phyloP scores from a whole-genome alignment of 805 yeast genomes.

The Yarrowia divulgata region DNA sequence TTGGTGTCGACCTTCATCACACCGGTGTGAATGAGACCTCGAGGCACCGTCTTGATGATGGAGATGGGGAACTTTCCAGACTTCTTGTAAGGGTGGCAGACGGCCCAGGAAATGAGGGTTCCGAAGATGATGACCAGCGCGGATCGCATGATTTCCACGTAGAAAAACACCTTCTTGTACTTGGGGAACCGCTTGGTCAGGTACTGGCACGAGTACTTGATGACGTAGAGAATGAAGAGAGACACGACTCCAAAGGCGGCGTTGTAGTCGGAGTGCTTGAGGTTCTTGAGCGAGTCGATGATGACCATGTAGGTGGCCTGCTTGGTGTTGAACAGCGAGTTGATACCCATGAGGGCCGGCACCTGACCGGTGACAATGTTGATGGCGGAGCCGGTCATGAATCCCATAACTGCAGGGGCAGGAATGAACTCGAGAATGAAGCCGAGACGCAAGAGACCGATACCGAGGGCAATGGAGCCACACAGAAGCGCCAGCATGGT shows the following conservation, averaged over 20 bases:
- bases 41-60: slow-evolving; percentile 79
- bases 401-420: slow-evolving; percentile 90
- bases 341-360: slow-evolving; percentile 82
- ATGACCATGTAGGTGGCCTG: slow-evolving; percentile 72
- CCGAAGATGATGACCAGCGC: slow-evolving; percentile 83
- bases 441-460: slow-evolving; percentile 84
- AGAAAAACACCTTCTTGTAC: slow-evolving; percentile 66
- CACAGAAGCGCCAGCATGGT: slow-evolving; percentile 79
- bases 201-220: slow-evolving; percentile 70
- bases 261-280: slow-evolving; percentile 71
- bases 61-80: slow-evolving; percentile 58
- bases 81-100: slow-evolving; percentile 60
- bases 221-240: slow-evolving; percentile 69
- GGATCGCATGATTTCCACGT: slow-evolving; percentile 75
- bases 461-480: slow-evolving; percentile 83
- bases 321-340: slow-evolving; percentile 71
- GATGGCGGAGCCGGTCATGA: slow-evolving; percentile 94
- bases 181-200: slow-evolving; percentile 72
- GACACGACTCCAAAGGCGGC: slow-evolving; percentile 90
- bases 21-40: slow-evolving; percentile 81
- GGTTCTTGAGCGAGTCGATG: slow-evolving; percentile 72
- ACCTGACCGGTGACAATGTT: slow-evolving; percentile 84
- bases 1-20: slow-evolving; percentile 70
- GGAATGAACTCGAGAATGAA: slow-evolving; percentile 89
- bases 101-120: slow-evolving; percentile 82